phyloP scores from a whole-genome alignment of 2,329 filamentous ascomycete genomes.

The Neoscytalidium dimidiatum region DNA sequence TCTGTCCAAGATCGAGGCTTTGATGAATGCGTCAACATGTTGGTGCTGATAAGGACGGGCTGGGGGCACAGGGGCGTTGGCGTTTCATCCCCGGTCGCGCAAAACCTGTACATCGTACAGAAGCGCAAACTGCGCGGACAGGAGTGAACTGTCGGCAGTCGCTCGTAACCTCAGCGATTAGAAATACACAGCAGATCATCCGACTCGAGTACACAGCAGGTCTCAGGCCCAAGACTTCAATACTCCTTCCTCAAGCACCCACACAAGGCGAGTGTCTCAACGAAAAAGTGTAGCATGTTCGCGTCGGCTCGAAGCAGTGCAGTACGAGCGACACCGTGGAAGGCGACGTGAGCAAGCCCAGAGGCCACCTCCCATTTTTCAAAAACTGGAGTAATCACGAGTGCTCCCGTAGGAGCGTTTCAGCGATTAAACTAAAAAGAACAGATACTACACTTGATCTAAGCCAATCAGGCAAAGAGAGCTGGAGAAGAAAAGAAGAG shows the following conservation, averaged over 20 bases:
- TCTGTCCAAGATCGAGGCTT: neutral
- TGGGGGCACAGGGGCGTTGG: neutral
- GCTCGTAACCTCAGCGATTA: too few species aligned
- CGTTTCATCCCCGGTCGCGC: neutral
- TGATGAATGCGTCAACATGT: neutral
- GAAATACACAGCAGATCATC: too few species aligned
- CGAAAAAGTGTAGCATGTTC: slow-evolving; percentile 7
- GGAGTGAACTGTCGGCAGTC: too few species aligned
- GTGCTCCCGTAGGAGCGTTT: slow-evolving; percentile 14
- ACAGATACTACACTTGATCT: slow-evolving; percentile 20
- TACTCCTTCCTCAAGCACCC: slow-evolving; percentile 10
- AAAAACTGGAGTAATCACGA: slow-evolving; percentile 12
- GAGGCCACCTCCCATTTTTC: slow-evolving; percentile 1
- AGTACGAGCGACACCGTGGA: slow-evolving; percentile 15
- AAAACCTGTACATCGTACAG: too few species aligned
- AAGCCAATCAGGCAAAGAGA: slow-evolving; percentile 19
- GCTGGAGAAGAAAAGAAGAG: neutral
- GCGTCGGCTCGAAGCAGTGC: slow-evolving; percentile 16
- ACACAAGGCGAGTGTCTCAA: slow-evolving; percentile 7
- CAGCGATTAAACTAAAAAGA: slow-evolving; percentile 19
- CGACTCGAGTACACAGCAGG: too few species aligned
- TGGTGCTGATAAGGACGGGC: neutral
- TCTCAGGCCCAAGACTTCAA: neutral
- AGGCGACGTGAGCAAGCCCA: slow-evolving; percentile 15
- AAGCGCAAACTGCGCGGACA: too few species aligned